Evolutionary conservation across 2,329 filamentous ascomycete species (phyloP), one percentile per base, ranked within the genome.

Genomic region (Alternaria arborescens): DNA sequence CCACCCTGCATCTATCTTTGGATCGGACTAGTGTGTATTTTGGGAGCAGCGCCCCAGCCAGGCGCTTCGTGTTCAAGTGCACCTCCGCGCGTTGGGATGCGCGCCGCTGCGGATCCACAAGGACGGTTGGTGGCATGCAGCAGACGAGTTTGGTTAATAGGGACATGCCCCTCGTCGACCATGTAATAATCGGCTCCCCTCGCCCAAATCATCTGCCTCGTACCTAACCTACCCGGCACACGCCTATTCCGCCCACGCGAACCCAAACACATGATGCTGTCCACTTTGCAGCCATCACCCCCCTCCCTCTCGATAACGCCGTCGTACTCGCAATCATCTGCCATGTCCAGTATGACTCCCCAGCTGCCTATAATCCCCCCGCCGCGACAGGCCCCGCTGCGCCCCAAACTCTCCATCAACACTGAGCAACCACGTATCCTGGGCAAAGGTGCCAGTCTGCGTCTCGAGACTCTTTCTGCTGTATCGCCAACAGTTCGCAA

Each of bases 321-420:
- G 61, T 57, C 69, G 46, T 66, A 68, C 61, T 52, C 63, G 43
- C 52, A 69, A 66, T 73, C 71, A 71, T 67, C 75, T 72, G 70
- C 68, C 46, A 71, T 69, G 58, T 53, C 74, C 67, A 74, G 71
- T 69, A 81, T 78, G 77, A 79, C 79, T 64, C 75, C 81, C 75
- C 79, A 81, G 69, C 77, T 83, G 65, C 78, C 81, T 73, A 79
- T 83, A 78, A 73, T 79, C 77, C 70, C 76, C 57, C 69, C 71
- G 53, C 32, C 32, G 32, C 71, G 70, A 57, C 60, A 65, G 56
- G 76, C 56, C 26, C 62, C 74, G 46, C 78, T 78, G 66, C 79
- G 85, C 61, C 87, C 87, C 1, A 88, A 87, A 75, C 81, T 89
- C 52, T 86, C 85, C 40, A 81, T 89, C 53, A 85, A 89, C 77